Conservation (phyloP, 306 rosid species). For the Vicia sativa region DNA sequence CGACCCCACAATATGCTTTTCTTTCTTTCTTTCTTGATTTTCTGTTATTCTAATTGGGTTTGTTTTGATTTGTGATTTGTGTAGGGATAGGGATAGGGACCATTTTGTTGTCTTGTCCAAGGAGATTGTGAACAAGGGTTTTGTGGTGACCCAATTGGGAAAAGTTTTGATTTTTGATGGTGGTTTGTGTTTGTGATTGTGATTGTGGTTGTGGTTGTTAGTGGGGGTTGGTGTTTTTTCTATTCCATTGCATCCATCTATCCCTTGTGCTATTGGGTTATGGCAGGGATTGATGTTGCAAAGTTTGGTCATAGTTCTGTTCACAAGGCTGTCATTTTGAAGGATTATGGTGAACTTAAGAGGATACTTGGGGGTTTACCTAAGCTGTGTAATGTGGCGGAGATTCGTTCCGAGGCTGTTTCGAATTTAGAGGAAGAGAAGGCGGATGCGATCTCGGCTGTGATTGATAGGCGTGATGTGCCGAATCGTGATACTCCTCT, state of each 20-base stretch:
- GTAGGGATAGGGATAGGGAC: conserved; percentile 18
- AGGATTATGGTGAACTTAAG: conserved; percentile 76
- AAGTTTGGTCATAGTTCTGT: conserved; percentile 87
- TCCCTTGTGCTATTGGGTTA: conserved; percentile 49
- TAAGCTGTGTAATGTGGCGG: conserved; percentile 60
- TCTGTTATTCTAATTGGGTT: conserved; percentile 41
- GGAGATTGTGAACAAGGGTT: conserved; percentile 43
- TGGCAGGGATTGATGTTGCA: conserved; percentile 81
- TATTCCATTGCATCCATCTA: not conserved
- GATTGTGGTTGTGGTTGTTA: conserved; percentile 43
- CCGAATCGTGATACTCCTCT: conserved; percentile 90
- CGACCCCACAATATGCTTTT: conserved; percentile 54
- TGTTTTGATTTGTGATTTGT: conserved; percentile 8
- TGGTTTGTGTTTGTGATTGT: conserved; percentile 35
- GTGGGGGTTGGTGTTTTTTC: conserved; percentile 40
- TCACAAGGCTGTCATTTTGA: conserved; percentile 76
- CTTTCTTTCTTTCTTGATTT: conserved; percentile 49
- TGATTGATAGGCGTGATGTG: conserved; percentile 88
- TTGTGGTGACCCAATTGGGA: conserved; percentile 31
- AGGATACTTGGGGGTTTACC: conserved; percentile 70
- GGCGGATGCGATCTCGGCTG: conserved; percentile 78
- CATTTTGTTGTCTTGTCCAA: conserved; percentile 35
- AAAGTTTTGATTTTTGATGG: conserved; percentile 42
- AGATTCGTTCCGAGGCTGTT: conserved; percentile 67
- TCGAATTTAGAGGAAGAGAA: conserved; percentile 84